Percentiles rank a stretch among this genome's conserved stretches.
phyloP scores from a whole-genome alignment of 257 asterid species.

The Gardenia jasminoides region DNA sequence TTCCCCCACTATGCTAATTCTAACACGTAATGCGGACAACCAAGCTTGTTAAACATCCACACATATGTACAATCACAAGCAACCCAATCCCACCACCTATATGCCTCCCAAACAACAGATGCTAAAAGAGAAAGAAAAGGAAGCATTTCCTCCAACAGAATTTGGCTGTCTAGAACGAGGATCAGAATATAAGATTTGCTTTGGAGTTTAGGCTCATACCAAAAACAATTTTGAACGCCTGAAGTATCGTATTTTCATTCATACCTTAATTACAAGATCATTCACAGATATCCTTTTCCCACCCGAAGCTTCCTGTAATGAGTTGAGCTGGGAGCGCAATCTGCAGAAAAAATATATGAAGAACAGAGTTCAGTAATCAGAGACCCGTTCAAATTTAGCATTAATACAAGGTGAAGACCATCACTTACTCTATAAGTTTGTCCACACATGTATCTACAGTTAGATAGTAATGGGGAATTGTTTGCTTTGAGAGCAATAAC shows the following conservation, averaged over 20 bases:
- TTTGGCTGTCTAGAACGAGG: neutral
- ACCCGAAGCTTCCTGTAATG: constrained; percentile 90
- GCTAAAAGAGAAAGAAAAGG: neutral
- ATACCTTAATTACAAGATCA: constrained; percentile 96
- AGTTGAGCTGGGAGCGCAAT: constrained; percentile 73
- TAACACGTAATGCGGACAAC: neutral
- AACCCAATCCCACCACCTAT: neutral
- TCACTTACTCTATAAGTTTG: constrained; percentile 92
- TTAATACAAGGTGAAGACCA: constrained; percentile 11
- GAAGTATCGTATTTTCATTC: constrained; percentile 5
- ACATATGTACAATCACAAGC: neutral
- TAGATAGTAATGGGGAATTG: constrained; percentile 94
- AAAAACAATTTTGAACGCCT: neutral
- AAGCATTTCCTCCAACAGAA: neutral
- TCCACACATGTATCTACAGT: constrained; percentile 95
- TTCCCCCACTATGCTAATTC: neutral
- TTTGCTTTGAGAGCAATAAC: constrained; percentile 84
- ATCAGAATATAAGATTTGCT: neutral
- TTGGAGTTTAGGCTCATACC: neutral
- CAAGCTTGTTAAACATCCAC: neutral
- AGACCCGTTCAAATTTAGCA: constrained; percentile 12
- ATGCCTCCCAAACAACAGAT: neutral
- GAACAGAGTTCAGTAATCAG: constrained; percentile 14
- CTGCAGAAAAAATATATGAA: constrained; percentile 40
- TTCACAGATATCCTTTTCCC: constrained; percentile 90